Base-by-base conservation (phyloP, 306 rosid species). In the Acacia crassicarpa region DNA sequence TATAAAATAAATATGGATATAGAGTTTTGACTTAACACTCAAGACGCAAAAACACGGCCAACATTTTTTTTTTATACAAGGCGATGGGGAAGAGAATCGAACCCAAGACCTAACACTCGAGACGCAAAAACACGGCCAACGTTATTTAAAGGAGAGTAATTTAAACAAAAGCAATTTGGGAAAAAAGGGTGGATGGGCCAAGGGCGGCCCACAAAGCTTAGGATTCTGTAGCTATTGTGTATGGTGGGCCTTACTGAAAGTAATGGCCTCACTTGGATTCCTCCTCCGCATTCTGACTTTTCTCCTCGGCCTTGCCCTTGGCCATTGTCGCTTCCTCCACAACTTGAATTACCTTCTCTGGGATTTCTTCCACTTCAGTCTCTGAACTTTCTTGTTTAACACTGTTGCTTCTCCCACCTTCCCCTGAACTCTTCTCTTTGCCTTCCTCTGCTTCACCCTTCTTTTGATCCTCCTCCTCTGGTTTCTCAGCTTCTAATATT, bases 281-380 rank as follows among this genome's bases (percentile, higher is more conserved):
- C 45, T 53, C 59, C 20, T 16, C 44, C 16, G 46, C 84, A 27
- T 32, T 78, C 30, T 61, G 62, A 51, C 40, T 81, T 48, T 78
- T 75, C 51, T 54, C 80, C 40, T 65, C 76, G 9, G 2, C 17
- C 30, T 19, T 54, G 10, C 32, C 54, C 22, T 19, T 63, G 8
- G 27, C 54, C 62, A 22, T 14, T 41, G 20, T 14, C 56, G 59
- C 44, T 75, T 84, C 68, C 83, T 83, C 83, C 44, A 67, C 78
- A n/a, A 53, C 86, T 62, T 80, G 78, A 41, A 72, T 63, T 35
- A 81, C 38, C 66, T 74, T 82, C 81, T 84, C 88, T 22, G 82
- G 67, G 65, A 40, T 30, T 23, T 78, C 81, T 49, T 68, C 75
- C 38, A 40, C 49, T 0, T 27, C 69, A 48, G 12, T 19, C 77